Evolutionary conservation across 2,329 filamentous ascomycete species (phyloP).

Genomic region (Ophiostoma angusticollis): DNA sequence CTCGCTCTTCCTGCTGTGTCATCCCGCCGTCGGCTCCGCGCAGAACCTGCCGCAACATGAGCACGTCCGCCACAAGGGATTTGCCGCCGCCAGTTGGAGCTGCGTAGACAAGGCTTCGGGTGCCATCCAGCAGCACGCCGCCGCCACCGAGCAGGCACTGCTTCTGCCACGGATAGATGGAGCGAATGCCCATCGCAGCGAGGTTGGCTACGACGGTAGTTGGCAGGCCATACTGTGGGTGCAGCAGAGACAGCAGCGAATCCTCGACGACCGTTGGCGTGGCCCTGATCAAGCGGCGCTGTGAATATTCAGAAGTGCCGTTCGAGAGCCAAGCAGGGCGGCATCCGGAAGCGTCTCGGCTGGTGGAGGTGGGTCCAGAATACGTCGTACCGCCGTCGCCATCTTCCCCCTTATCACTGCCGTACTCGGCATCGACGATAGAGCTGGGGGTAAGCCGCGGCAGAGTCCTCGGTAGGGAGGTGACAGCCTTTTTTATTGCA

Average conservation of each 20-base stretch:
- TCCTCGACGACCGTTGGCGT: slow-evolving; percentile 41
- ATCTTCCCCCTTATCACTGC: too few relatives aligned
- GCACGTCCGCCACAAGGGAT: slow-evolving; percentile 58
- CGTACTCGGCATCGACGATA: slow-evolving; percentile 11
- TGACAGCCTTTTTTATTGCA: background rate
- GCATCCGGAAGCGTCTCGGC: too few relatives aligned
- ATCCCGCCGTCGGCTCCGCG: slow-evolving; percentile 34
- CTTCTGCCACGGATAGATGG: slow-evolving; percentile 71
- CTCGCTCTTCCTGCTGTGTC: too few relatives aligned
- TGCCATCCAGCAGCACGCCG: slow-evolving; percentile 46
- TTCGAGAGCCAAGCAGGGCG: slow-evolving; percentile 28
- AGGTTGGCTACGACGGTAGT: slow-evolving; percentile 50
- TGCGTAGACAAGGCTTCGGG: slow-evolving; percentile 63
- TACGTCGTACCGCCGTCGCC: too few relatives aligned
- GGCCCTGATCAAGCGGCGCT: slow-evolving; percentile 36
- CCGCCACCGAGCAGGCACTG: slow-evolving; percentile 56
- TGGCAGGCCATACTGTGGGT: slow-evolving; percentile 52
- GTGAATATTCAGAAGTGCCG: slow-evolving; percentile 40
- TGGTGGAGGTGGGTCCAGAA: too few relatives aligned
- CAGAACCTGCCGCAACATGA: slow-evolving; percentile 62
- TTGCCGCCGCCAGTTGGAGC: slow-evolving; percentile 70
- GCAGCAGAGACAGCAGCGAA: slow-evolving; percentile 46
- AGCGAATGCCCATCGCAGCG: slow-evolving; percentile 50
- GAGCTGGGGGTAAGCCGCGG: slow-evolving; percentile 16
- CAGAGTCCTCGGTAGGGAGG: slow-evolving; percentile 5